Evolutionary conservation across 768 basidiomycete species (phyloP), one percentile per base, ranked within the genome.

Genomic region (Tremella fuciformis): DNA sequence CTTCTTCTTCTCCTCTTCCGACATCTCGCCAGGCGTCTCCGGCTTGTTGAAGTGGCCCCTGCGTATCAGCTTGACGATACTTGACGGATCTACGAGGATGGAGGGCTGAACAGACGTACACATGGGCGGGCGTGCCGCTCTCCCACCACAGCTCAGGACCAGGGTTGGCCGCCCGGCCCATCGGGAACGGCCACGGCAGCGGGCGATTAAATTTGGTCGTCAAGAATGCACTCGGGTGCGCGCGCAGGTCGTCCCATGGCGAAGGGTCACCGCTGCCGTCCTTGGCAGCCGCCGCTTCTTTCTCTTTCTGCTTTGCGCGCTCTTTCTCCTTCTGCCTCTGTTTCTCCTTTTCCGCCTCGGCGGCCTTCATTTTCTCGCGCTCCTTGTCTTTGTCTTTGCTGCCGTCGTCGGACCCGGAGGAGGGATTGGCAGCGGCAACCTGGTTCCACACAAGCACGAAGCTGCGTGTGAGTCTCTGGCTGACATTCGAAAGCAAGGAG

Each of bases 101-200:
- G n/a, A n/a, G n/a, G n/a, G n/a, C n/a, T n/a, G n/a, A n/a, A n/a
- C n/a, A n/a, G 26, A 65, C 69, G 53, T 52, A 74, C 72, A 74
- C 69, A 63, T 74, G 69, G 51, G 24, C 37, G 15, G 72, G 72
- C 62, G 58, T 59, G 8, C 72, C 72, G 41, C 70, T 74, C 58
- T 74, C 72, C 72, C 72, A 74, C 72, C 72, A 74, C 26, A 74
- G 41, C 52, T 71, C 69, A 15, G 48, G 60, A 1, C 67, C 65
- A 4, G 16, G 42, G 22, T 42, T 39, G 22, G 15, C 62, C 6
- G 72, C 72, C 16, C 24, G 39, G 4, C 72, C 72, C 60, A 74
- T 58, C 0, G 72, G 72, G 46, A 71, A 74, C 1, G 72, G 72
- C 72, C 72, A 74, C 21, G 67, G 63, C 57, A 63, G 48, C 19